Base-by-base conservation (phyloP, 495 filamentous ascomycete genomes). In the Aspergillus olivimuriae region DNA sequence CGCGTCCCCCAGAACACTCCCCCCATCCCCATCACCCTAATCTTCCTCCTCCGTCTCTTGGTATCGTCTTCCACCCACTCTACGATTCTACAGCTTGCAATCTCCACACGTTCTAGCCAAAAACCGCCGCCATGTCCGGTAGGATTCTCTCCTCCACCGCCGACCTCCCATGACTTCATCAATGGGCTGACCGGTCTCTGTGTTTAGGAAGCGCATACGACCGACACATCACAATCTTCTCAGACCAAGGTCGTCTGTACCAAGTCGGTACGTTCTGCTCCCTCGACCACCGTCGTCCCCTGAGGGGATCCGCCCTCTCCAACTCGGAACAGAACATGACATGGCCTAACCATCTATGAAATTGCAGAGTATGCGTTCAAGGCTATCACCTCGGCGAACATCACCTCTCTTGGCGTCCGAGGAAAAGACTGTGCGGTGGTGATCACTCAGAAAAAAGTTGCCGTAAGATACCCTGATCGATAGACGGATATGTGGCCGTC, bases 211-310 rank as follows among this genome's bases (percentile, higher is more conserved):
- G 86, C 75, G 89, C 91, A 61, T 96, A 90, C 73, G 92, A 98
- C 68, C 79, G 92, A 75, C 92, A 98, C 65, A 97, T 98, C 56
- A 98, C 92, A 57, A 97, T 98, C 80, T 98, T 98, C 77, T 97
- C 94, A 31, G 92, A 98, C 66, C 88, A 95, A 65, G 92, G 92
- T 58, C 80, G 92, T 68, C 73, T 98, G 65, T 98, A 96, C 69
- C 92, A 98, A 95, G 92, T 98, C 63, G 92, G 94, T 98, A 77
- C 55, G 90, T 85, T 46, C 11, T 43, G 39, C 37, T 30, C 41
- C 12, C 45, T 32, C 41, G 41, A 40, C 26, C 22, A 23, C 39
- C 32, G 6, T 11, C 24, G 24, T 5, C 24, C 24, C 24, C 24
- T 11, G 24, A 28, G 5, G 24, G 24, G 11, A 28, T 28, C 11